Evolutionary conservation across 1,284 basidiomycete genomes (phyloP).

Genomic region (Trichosporon sp.): DNA sequence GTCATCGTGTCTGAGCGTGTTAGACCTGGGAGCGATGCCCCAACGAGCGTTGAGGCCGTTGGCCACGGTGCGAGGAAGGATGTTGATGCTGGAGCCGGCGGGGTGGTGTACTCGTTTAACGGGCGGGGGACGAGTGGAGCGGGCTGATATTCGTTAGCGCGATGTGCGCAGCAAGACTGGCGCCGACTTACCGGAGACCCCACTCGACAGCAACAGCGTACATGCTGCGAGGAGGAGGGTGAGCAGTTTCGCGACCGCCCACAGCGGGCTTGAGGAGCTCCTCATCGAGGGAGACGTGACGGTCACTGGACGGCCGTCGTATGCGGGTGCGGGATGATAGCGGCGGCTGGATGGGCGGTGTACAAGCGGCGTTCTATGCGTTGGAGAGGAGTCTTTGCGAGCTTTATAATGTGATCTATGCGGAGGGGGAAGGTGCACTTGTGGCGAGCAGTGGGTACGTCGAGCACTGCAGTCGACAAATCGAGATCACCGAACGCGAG

Average conservation of each 20-base stretch:
- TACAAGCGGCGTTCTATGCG: not conserved
- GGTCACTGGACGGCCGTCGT: not conserved
- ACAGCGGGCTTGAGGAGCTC: constrained; percentile 10
- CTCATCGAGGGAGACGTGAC: not conserved
- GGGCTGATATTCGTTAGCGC: constrained; percentile 36
- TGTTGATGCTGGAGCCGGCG: constrained; percentile 47
- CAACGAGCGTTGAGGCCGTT: constrained; percentile 24
- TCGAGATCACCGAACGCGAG: not conserved
- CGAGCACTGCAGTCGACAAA: not conserved
- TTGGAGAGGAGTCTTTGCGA: constrained; percentile 3
- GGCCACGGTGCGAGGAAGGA: constrained; percentile 62
- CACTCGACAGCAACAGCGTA: not conserved
- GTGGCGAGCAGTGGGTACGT: not conserved
- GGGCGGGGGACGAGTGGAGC: constrained; percentile 47
- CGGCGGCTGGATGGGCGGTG: constrained; percentile 7
- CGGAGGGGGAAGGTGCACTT: not conserved
- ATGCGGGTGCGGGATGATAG: not conserved
- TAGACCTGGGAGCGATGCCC: constrained; percentile 37
- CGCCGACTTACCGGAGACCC: constrained; percentile 6
- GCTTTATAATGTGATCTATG: not conserved
- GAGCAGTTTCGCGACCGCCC: constrained; percentile 2
- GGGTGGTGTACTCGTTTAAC: constrained; percentile 46
- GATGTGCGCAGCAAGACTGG: not conserved
- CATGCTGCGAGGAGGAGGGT: not conserved
- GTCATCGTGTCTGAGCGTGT: constrained; percentile 46